phyloP scores from a whole-genome alignment of 768 basidiomycete species.

The Gymnopilus junonius region DNA sequence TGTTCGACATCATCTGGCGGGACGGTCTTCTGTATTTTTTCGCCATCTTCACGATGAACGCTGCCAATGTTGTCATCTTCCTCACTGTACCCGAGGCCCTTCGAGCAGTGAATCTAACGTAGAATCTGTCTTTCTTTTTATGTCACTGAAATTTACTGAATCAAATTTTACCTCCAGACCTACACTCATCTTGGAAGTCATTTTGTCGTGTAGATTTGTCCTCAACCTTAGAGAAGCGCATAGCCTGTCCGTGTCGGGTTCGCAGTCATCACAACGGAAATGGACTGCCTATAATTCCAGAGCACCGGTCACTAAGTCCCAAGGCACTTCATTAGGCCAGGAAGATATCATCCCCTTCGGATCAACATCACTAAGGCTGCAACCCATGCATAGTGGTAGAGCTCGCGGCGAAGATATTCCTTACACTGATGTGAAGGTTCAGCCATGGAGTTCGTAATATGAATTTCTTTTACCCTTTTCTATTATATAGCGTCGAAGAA shows the following conservation, averaged over 20 bases:
- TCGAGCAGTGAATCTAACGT: constrained; percentile 27
- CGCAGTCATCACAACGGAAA: neutral
- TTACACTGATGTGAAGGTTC: neutral
- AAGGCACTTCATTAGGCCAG: neutral
- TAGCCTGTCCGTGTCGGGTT: neutral
- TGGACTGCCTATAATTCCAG: neutral
- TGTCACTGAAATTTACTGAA: neutral
- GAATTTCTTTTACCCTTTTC: no score
- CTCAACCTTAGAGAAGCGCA: constrained; percentile 6
- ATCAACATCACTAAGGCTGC: neutral
- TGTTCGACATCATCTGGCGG: constrained; percentile 18
- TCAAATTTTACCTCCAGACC: constrained; percentile 8
- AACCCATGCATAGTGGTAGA: neutral
- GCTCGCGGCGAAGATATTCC: neutral
- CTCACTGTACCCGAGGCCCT: constrained; percentile 17
- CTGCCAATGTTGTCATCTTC: constrained; percentile 27
- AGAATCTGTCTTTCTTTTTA: neutral
- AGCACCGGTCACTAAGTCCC: neutral
- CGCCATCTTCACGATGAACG: constrained; percentile 31
- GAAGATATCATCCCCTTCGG: neutral
- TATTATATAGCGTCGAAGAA: no score
- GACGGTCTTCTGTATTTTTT: constrained; percentile 31
- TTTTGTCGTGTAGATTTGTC: constrained; percentile 10
- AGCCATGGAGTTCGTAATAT: neutral
- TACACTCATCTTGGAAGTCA: constrained; percentile 24